Percentiles rank a stretch among this genome's conserved stretches.
phyloP scores from a whole-genome alignment of 2,329 filamentous ascomycete species.

The Alternaria sp. region DNA sequence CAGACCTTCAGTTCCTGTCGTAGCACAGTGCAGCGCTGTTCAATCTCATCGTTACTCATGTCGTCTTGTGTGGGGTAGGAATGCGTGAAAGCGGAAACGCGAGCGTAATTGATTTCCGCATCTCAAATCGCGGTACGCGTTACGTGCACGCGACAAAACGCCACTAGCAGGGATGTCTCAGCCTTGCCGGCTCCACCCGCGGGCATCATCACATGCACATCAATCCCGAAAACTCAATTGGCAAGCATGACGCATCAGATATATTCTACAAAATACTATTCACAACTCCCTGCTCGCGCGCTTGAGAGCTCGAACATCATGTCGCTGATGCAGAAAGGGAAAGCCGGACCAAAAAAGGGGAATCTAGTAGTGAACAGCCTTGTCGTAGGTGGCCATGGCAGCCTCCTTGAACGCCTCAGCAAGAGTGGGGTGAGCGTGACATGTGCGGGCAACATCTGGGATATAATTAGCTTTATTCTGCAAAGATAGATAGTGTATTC shows the following conservation, averaged over 20 bases:
- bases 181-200: constrained; percentile 26
- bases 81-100: constrained; percentile 11
- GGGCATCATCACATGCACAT: constrained; percentile 10
- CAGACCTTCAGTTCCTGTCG: constrained; percentile 75
- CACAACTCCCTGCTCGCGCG: constrained; percentile 43
- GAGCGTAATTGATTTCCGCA: constrained; percentile 23
- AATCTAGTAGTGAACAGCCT: constrained; percentile 88
- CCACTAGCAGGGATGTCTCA: constrained; percentile 25
- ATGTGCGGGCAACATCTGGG: constrained; percentile 68
- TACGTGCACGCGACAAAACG: constrained; percentile 29
- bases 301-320: constrained; percentile 43
- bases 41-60: constrained; percentile 38
- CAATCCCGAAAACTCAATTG: constrained; percentile 23
- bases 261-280: constrained; percentile 51
- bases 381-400: constrained; percentile 94
- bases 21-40: constrained; percentile 84
- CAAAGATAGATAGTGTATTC: neutral
- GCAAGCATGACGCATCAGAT: constrained; percentile 40
- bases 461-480: constrained; percentile 19
- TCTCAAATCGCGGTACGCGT: constrained; percentile 41
- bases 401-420: constrained; percentile 99
- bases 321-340: constrained; percentile 45
- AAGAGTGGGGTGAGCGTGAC: constrained; percentile 94
- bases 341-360: constrained; percentile 32
- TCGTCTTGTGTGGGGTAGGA: constrained; percentile 17